phyloP scores from a whole-genome alignment of 257 asterid species.

The Knoxia roxburghii region DNA sequence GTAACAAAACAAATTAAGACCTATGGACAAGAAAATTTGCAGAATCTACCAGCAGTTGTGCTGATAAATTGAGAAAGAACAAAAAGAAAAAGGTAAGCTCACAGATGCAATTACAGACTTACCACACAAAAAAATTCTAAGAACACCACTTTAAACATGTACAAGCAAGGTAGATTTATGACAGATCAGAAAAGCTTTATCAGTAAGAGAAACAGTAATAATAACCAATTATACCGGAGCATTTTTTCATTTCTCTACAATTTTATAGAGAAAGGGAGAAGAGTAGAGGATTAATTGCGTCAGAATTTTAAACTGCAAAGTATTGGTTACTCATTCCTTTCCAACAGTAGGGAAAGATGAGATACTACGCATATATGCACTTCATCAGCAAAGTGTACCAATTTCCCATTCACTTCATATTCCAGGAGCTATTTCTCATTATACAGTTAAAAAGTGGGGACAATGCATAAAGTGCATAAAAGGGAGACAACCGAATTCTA shows the following conservation, averaged over 20 bases:
- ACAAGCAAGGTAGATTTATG: not conserved
- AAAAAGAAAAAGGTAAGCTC: not conserved
- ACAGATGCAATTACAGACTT: not conserved
- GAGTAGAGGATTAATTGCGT: not conserved
- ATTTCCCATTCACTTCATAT: not conserved
- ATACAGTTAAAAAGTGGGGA: not conserved
- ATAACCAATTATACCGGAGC: not conserved
- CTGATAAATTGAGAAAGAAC: not conserved
- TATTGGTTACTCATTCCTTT: not conserved
- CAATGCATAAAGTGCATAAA: not conserved
- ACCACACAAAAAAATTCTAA: not conserved
- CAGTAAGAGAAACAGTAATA: not conserved
- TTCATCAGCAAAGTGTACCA: not conserved
- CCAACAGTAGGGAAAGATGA: not conserved
- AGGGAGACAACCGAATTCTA: not conserved
- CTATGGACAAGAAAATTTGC: not conserved
- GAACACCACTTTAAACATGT: not conserved
- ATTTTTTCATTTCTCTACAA: not conserved
- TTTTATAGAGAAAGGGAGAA: not conserved
- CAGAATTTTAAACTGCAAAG: not conserved
- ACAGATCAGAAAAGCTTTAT: not conserved
- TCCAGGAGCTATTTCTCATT: not conserved
- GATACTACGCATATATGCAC: not conserved
- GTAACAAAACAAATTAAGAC: not conserved
- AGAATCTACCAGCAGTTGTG: not conserved